Evolutionary conservation across 352 stramenopile species (phyloP).

Genomic region (Pythium dissotocum): DNA sequence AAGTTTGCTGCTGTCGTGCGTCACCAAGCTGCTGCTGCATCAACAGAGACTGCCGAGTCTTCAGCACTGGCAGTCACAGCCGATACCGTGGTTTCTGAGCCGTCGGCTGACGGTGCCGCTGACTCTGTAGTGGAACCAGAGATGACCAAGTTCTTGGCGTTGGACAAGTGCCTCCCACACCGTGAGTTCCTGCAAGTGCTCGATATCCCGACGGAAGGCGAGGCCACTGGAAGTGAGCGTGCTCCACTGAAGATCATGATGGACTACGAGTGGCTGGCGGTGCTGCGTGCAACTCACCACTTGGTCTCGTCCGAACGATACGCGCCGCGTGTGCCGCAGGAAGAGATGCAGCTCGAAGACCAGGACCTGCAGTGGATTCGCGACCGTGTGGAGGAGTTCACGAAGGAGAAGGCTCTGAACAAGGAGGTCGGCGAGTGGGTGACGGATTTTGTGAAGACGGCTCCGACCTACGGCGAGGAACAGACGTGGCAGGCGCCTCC

Average conservation of each 20-base stretch:
- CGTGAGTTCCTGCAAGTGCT: conserved; percentile 95
- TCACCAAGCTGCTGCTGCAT: conserved; percentile 44
- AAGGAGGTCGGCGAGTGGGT: conserved; percentile 68
- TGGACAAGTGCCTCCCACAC: conserved; percentile 99
- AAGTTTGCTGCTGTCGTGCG: conserved; percentile 97
- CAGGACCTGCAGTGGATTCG: conserved; percentile 82
- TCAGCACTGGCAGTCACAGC: neutral
- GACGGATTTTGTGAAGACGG: conserved; percentile 80
- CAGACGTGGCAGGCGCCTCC: conserved; percentile 20
- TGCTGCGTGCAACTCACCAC: conserved; percentile 92
- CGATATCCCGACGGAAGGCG: conserved; percentile 46
- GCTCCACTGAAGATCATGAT: conserved; percentile 81
- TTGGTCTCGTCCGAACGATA: conserved; percentile 72
- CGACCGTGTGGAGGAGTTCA: conserved; percentile 47
- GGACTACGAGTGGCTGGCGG: conserved; percentile 94
- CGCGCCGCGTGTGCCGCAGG: conserved; percentile 62
- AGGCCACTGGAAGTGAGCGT: conserved; percentile 4
- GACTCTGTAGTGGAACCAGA: neutral
- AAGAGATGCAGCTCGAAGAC: conserved; percentile 75
- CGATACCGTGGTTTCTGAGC: neutral
- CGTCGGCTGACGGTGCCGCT: neutral
- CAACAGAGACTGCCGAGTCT: neutral
- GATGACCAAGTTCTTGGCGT: conserved; percentile 94
- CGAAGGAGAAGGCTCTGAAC: conserved; percentile 48
- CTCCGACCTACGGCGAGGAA: conserved; percentile 56